Conservation (phyloP, 495 filamentous ascomycete species). For the Penicillium pulvis region DNA sequence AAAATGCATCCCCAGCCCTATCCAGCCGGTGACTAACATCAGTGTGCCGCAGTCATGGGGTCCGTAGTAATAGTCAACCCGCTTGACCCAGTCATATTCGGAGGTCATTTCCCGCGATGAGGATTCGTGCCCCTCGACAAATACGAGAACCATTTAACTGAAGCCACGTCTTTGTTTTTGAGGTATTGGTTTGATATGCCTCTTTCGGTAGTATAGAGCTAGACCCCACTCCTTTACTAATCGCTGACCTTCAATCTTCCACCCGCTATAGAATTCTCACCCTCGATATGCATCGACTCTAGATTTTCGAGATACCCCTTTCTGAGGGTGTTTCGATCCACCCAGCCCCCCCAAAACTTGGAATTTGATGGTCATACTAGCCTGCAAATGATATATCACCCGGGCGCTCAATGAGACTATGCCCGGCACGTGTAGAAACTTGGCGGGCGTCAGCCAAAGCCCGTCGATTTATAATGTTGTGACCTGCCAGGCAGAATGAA, state of each 20-base stretch:
- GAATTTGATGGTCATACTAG: slow-evolving; percentile 11
- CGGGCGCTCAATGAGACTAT: slow-evolving; percentile 9
- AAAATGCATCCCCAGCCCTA: background rate
- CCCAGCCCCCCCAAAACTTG: background rate
- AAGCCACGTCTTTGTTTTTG: background rate
- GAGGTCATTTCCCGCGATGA: slow-evolving; percentile 1
- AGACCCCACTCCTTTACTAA: background rate
- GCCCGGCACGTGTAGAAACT: slow-evolving; percentile 14
- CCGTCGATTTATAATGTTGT: slow-evolving; percentile 21
- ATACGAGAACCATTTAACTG: slow-evolving; percentile 1
- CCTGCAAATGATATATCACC: slow-evolving; percentile 22
- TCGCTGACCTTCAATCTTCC: background rate
- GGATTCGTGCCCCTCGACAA: slow-evolving; percentile 1
- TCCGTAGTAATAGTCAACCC: background rate
- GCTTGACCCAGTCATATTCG: slow-evolving; percentile 13
- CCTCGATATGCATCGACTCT: background rate
- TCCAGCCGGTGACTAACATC: background rate
- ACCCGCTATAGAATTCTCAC: background rate
- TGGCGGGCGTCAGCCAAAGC: slow-evolving; percentile 1
- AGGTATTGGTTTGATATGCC: background rate
- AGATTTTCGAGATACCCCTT: background rate
- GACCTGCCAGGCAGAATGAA: slow-evolving; percentile 11
- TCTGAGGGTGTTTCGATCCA: background rate
- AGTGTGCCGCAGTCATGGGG: slow-evolving; percentile 8
- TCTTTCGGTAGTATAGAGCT: background rate